These are phyloP conservation scores for Ormosia semicastrata DNA, from an alignment of 306 rosid genomes.

Conservation along the genomic window DNA sequence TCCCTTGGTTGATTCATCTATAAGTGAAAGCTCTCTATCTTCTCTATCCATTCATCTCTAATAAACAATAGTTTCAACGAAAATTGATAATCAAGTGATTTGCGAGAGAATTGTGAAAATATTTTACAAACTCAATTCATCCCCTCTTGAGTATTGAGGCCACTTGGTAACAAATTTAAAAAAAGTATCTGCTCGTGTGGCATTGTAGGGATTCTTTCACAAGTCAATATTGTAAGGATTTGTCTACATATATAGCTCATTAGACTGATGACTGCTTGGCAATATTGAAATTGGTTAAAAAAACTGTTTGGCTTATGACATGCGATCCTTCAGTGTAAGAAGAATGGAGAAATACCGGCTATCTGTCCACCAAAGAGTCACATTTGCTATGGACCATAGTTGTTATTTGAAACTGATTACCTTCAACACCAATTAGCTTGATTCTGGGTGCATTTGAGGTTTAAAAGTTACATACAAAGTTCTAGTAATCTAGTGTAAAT, in stretches of 20 bases:
- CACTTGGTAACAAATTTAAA: no score
- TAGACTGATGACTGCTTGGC: neutral
- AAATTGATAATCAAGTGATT: no score
- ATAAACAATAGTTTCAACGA: no score
- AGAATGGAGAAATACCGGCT: constrained; percentile 1
- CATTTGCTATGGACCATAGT: neutral
- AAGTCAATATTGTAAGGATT: neutral
- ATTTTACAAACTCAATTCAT: no score
- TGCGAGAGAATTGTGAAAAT: no score
- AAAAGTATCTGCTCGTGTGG: neutral
- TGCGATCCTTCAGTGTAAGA: neutral
- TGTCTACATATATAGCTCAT: neutral
- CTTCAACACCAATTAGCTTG: neutral
- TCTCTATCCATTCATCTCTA: no score
- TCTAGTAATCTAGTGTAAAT: neutral
- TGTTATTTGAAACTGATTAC: neutral
- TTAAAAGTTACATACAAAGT: neutral
- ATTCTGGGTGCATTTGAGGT: neutral
- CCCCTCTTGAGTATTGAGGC: no score
- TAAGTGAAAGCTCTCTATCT: no score
- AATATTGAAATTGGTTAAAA: neutral
- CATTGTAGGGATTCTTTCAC: neutral
- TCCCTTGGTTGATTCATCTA: no score
- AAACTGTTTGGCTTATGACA: neutral
- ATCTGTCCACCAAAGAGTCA: neutral